Evolutionary conservation across 139 green algal species (phyloP).

Genomic region (Eudorina sp.): DNA sequence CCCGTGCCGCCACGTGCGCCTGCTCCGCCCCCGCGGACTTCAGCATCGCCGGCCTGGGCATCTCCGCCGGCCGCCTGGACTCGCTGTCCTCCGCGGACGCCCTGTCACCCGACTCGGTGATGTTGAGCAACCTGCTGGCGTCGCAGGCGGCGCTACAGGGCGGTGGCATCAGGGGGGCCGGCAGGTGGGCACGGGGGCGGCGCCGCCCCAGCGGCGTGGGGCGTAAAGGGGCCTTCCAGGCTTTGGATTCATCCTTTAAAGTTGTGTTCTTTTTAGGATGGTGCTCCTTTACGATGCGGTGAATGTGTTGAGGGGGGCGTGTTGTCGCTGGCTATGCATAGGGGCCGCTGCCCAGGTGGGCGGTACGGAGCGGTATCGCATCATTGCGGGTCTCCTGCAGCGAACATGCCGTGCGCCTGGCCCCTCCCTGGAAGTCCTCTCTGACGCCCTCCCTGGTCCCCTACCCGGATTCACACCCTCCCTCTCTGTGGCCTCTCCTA

Average conservation of each 20-base stretch:
- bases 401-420: too few relatives aligned
- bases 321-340: neutral
- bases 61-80: conserved; percentile 1
- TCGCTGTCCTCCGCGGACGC: conserved; percentile 35
- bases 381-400: too few relatives aligned
- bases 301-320: too few relatives aligned
- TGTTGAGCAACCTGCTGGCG: conserved; percentile 1
- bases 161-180: neutral
- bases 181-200: neutral
- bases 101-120: conserved; percentile 44
- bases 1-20: conserved; percentile 7
- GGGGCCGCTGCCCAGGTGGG: neutral
- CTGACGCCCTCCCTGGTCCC: neutral
- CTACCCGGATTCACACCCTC: neutral
- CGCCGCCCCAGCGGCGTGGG: neutral
- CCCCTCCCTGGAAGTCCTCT: neutral
- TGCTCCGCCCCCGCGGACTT: conserved; percentile 23
- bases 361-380: too few relatives aligned
- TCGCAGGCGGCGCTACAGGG: neutral
- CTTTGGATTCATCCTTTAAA: neutral
- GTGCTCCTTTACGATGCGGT: too few relatives aligned
- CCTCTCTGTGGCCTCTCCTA: neutral
- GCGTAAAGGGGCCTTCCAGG: neutral
- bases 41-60: neutral
- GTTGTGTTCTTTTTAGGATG: too few relatives aligned